These are phyloP conservation scores for Arbutus unedo DNA, from an alignment of 148 eudicot genomes.

Conservation along the genomic window DNA sequence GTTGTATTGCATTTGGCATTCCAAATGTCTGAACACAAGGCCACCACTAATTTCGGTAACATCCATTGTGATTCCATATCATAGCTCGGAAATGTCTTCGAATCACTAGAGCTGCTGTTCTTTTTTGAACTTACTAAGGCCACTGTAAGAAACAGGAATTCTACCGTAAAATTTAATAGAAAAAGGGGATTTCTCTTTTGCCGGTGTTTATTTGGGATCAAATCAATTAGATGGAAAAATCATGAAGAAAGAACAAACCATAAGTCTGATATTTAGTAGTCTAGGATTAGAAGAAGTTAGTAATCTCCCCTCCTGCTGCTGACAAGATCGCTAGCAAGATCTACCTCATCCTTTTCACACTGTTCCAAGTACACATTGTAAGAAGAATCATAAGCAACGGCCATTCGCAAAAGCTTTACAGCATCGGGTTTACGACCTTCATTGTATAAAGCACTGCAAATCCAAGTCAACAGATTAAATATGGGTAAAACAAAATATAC, in stretches of 20 bases:
- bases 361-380: conserved; percentile 40
- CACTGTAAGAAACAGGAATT: neutral
- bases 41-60: neutral
- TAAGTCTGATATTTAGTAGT: neutral
- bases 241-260: neutral
- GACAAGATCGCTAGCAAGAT: conserved; percentile 53
- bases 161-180: neutral
- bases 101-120: neutral
- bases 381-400: conserved; percentile 47
- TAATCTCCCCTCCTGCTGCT: conserved; percentile 69
- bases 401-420: conserved; percentile 42
- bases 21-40: neutral
- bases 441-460: conserved; percentile 48
- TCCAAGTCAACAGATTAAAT: neutral
- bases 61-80: neutral
- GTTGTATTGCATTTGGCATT: neutral
- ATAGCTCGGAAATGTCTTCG: neutral
- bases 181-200: neutral
- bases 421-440: conserved; percentile 70
- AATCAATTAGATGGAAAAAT: neutral
- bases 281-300: conserved; percentile 23
- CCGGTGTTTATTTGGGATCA: neutral
- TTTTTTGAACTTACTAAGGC: neutral
- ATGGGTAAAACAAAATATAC: neutral
- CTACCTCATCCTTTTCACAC: conserved; percentile 39